phyloP scores from a whole-genome alignment of 148 eudicot species.

The Camellia lanceoleosa region DNA sequence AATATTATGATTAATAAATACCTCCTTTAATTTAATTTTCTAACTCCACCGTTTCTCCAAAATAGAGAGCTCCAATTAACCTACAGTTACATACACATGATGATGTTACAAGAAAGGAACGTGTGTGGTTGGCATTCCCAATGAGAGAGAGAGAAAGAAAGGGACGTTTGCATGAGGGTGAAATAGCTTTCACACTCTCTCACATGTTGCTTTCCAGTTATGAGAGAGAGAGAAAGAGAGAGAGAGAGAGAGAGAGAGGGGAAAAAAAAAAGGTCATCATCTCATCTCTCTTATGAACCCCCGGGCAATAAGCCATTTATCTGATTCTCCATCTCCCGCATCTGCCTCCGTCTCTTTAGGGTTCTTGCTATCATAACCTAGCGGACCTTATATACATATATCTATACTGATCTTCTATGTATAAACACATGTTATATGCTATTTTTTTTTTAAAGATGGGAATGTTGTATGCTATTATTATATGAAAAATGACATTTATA shows the following conservation, averaged over 20 bases:
- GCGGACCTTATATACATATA: neutral
- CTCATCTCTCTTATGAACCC: constrained; percentile 12
- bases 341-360: constrained; percentile 30
- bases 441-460: neutral
- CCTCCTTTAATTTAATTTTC: too few relatives aligned
- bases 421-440: neutral
- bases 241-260: neutral
- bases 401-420: neutral
- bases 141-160: constrained; percentile 34
- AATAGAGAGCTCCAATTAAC: too few relatives aligned
- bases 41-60: neutral
- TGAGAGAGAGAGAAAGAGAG: neutral
- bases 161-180: constrained; percentile 55
- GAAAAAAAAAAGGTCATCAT: neutral
- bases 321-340: constrained; percentile 8
- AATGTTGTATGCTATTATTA: too few relatives aligned
- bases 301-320: constrained; percentile 25
- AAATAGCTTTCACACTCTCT: constrained; percentile 31
- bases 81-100: too few relatives aligned
- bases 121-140: constrained; percentile 31
- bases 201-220: constrained; percentile 46
- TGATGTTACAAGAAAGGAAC: constrained; percentile 9
- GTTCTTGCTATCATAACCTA: constrained; percentile 7
- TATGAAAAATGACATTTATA: too few relatives aligned
- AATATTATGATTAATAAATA: too few relatives aligned